A percentile compares a stretch with the other conserved stretches of the same genome.
These are phyloP conservation scores for Xylaria sp. DNA, from an alignment of 2,329 filamentous ascomycete species.

Conservation along the genomic window DNA sequence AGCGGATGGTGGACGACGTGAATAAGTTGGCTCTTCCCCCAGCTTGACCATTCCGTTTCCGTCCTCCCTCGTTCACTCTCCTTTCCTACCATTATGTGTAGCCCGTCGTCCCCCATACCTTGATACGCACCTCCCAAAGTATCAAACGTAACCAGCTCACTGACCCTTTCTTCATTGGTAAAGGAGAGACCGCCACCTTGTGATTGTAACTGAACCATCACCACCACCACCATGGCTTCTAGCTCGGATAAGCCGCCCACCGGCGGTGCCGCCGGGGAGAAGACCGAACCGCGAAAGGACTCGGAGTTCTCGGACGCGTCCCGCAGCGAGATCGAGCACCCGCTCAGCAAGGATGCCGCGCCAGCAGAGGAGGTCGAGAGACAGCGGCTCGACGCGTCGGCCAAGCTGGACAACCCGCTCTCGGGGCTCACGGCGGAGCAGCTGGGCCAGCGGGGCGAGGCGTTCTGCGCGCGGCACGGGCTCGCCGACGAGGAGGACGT, in stretches of 20 bases:
- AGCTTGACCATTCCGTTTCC: neutral
- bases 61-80: neutral
- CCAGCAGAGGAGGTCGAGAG: constrained; percentile 33
- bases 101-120: neutral
- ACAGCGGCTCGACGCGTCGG: constrained; percentile 40
- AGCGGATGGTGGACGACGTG: neutral
- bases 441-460: constrained; percentile 58
- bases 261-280: constrained; percentile 14
- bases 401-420: constrained; percentile 47
- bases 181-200: neutral
- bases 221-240: constrained; percentile 19
- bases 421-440: constrained; percentile 45
- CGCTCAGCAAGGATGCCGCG: constrained; percentile 16
- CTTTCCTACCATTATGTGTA: neutral
- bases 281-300: constrained; percentile 26
- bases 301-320: constrained; percentile 32
- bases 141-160: neutral
- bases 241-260: constrained; percentile 13
- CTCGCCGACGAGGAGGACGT: constrained; percentile 59
- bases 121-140: neutral
- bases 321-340: constrained; percentile 34
- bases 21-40: neutral
- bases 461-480: constrained; percentile 59
- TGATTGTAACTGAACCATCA: neutral
- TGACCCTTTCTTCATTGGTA: neutral